Evolutionary conservation across 306 rosid genomes (phyloP).

Genomic region (Quercus bicolor): DNA sequence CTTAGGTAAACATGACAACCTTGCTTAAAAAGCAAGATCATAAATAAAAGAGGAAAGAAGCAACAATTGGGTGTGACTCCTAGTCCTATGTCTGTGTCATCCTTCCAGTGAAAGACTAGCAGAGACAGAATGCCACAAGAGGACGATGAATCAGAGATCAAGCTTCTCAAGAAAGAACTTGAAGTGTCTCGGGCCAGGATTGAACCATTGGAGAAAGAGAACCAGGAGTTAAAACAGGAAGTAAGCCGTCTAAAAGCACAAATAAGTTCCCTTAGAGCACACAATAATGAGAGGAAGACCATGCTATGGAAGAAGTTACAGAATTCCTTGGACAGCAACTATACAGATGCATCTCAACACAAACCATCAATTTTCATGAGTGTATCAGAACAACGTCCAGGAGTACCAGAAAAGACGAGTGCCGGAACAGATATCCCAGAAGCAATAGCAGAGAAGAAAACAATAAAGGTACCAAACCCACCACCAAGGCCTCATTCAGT

Average conservation of each 20-base stretch:
- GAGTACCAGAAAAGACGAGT: conserved; percentile 21
- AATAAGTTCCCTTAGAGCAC: conserved; percentile 60
- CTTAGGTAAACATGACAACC: conserved; percentile 37
- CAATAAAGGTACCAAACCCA: conserved; percentile 37
- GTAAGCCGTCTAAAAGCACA: conserved; percentile 58
- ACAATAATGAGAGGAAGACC: conserved; percentile 67
- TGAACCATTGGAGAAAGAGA: conserved; percentile 62
- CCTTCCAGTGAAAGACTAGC: conserved; percentile 16
- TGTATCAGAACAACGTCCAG: conserved; percentile 31
- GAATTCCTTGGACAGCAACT: conserved; percentile 48
- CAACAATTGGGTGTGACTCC: conserved; percentile 21
- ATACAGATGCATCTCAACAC: conserved; percentile 36
- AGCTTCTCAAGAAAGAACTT: conserved; percentile 45
- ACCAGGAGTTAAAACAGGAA: conserved; percentile 68
- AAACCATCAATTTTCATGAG: conserved; percentile 32
- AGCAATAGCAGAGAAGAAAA: conserved; percentile 39
- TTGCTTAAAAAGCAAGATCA: conserved; percentile 53
- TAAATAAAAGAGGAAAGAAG: conserved; percentile 20
- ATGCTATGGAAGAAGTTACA: conserved; percentile 89
- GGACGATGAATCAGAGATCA: conserved; percentile 49
- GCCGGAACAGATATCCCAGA: conserved; percentile 37
- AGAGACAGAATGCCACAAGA: conserved; percentile 39
- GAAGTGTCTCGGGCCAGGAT: conserved; percentile 47
- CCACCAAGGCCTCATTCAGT: conserved; percentile 48
- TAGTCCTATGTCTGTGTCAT: conserved; percentile 10